Percentiles rank a stretch among this genome's conserved stretches.
These are phyloP conservation scores for Botrytis cinerea DNA, from an alignment of 2,329 filamentous ascomycete genomes.

Conservation along the genomic window DNA sequence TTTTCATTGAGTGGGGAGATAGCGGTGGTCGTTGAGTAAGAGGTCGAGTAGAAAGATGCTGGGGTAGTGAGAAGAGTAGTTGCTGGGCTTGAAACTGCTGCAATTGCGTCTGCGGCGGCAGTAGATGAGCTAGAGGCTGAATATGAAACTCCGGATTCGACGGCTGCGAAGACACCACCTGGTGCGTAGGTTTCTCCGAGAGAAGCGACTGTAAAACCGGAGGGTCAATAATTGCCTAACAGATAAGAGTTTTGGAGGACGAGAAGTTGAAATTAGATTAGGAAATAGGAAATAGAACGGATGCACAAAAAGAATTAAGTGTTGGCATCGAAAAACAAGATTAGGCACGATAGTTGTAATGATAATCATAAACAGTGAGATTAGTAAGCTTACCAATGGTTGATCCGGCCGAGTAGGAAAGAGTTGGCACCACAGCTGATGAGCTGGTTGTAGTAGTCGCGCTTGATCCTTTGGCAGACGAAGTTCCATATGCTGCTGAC, in stretches of 20 bases:
- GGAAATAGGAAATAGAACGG: background rate
- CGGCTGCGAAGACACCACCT: slow-evolving; percentile 42
- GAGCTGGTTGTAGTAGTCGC: background rate
- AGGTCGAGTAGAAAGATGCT: slow-evolving; percentile 49
- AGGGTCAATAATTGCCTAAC: background rate
- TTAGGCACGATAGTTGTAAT: background rate
- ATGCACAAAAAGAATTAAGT: background rate
- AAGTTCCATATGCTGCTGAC: slow-evolving; percentile 18
- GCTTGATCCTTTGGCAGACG: background rate
- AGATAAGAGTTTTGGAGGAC: background rate
- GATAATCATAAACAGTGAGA: background rate
- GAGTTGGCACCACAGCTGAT: slow-evolving; percentile 33
- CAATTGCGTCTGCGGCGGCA: background rate
- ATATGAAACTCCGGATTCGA: slow-evolving; percentile 8
- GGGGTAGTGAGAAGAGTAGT: slow-evolving; percentile 29
- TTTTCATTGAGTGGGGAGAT: slow-evolving; percentile 43
- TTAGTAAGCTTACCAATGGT: slow-evolving; percentile 22
- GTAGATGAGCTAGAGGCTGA: background rate
- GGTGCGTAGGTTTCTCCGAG: slow-evolving; percentile 32
- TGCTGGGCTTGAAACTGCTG: slow-evolving; percentile 6
- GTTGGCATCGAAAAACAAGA: background rate
- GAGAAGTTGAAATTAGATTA: background rate
- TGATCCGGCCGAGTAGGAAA: slow-evolving; percentile 38
- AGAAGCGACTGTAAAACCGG: slow-evolving; percentile 5
- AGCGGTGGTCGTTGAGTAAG: slow-evolving; percentile 50